Percentiles rank a stretch among this genome's conserved stretches.
These are phyloP conservation scores for Mortierella sp. DNA, from an alignment of 371 early-diverging fungal genomes.

Conservation along the genomic window DNA sequence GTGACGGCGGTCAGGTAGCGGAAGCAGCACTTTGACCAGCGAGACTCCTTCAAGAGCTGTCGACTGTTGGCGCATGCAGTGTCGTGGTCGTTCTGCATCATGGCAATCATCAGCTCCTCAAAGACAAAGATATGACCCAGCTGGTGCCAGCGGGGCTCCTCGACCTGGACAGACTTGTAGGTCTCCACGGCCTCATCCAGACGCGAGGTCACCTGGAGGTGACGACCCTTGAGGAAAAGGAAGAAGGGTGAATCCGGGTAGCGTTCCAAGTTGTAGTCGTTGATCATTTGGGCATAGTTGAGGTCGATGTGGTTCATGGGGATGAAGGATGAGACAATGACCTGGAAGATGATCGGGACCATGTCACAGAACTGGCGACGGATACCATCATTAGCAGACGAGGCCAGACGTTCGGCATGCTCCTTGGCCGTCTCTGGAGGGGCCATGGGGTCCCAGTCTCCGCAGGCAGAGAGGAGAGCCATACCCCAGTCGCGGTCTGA, in stretches of 20 bases:
- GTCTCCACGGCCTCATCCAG: conserved; percentile 45
- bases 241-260: conserved; percentile 50
- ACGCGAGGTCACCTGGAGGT: conserved; percentile 46
- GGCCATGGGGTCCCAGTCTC: conserved; percentile 56
- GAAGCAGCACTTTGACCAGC: conserved; percentile 55
- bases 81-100: conserved; percentile 50
- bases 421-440: conserved; percentile 33
- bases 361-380: conserved; percentile 58
- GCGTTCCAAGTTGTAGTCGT: conserved; percentile 53
- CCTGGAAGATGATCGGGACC: conserved; percentile 55
- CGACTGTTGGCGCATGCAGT: conserved; percentile 50
- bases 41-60: conserved; percentile 46
- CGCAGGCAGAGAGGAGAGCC: conserved; percentile 52
- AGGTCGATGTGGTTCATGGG: conserved; percentile 56
- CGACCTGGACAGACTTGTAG: conserved; percentile 35
- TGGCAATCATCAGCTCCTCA: conserved; percentile 53
- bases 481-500: conserved; percentile 58
- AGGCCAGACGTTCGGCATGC: conserved; percentile 47
- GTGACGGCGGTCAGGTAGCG: conserved; percentile 53
- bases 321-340: conserved; percentile 53
- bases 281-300: conserved; percentile 52
- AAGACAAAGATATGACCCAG: conserved; percentile 49
- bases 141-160: conserved; percentile 43
- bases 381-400: conserved; percentile 52
- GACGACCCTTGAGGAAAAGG: conserved; percentile 52